Percentiles rank a stretch among this genome's conserved stretches.
Evolutionary conservation across 2,329 filamentous ascomycete genomes (phyloP).

Genomic region (Hyphodiscus sp.): DNA sequence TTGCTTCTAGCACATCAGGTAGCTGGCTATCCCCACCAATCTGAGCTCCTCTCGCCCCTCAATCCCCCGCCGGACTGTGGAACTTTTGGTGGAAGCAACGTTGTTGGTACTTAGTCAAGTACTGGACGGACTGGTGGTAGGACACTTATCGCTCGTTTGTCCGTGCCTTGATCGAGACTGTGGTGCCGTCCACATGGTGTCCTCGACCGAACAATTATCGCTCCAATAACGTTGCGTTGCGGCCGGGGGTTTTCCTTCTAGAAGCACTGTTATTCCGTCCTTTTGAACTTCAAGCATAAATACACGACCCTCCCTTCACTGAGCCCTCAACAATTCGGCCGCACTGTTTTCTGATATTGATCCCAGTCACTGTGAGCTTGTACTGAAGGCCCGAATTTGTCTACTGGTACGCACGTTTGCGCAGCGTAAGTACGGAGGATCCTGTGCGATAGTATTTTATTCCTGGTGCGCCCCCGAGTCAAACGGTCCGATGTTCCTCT

Average conservation of each 20-base stretch:
- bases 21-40: not conserved
- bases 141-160: no score
- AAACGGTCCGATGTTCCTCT: not conserved
- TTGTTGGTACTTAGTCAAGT: no score
- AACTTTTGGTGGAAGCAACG: not conserved
- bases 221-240: not conserved
- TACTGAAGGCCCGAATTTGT: not conserved
- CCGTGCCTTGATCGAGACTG: not conserved
- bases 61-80: no score
- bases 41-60: not conserved
- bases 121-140: no score
- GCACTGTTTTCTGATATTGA: no score
- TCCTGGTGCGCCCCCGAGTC: not conserved
- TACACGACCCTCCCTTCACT: not conserved
- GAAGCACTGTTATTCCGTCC: not conserved
- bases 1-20: no score
- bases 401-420: not conserved
- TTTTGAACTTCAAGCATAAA: not conserved
- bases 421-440: not conserved
- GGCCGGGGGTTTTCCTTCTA: not conserved
- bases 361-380: no score
- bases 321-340: not conserved
- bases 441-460: not conserved
- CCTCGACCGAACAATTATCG: not conserved
- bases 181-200: not conserved